Evolutionary conservation across 202 grass and related monocot genomes (phyloP).

Genomic region (Zizania palustris): DNA sequence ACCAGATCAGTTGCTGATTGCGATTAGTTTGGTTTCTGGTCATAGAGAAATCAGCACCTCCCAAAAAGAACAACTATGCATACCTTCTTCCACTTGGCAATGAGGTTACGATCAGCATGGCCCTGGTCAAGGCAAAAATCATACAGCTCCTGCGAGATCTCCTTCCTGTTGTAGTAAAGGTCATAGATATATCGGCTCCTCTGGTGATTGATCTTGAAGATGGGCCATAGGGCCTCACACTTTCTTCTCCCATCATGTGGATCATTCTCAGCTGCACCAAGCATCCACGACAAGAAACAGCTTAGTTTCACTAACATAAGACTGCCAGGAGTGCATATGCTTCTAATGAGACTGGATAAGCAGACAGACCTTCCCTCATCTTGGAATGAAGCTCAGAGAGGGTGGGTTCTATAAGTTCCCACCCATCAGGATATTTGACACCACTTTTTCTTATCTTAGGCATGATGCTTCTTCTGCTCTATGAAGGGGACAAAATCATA

Average conservation of each 20-base stretch:
- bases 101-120: constrained; percentile 48
- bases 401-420: constrained; percentile 64
- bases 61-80: background rate
- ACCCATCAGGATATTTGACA: constrained; percentile 61
- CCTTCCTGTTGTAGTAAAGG: constrained; percentile 49
- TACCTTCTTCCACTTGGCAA: constrained; percentile 60
- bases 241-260: constrained; percentile 45
- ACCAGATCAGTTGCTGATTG: background rate
- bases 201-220: constrained; percentile 47
- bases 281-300: background rate
- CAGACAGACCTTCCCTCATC: constrained; percentile 58
- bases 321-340: background rate
- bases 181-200: constrained; percentile 53
- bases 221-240: constrained; percentile 49
- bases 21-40: background rate
- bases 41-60: background rate
- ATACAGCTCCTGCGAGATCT: constrained; percentile 49
- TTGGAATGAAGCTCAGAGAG: constrained; percentile 54
- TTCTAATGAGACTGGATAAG: background rate
- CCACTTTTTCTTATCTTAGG: constrained; percentile 64
- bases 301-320: background rate
- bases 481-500: too few species aligned
- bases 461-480: constrained; percentile 36
- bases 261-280: constrained; percentile 47
- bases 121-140: constrained; percentile 54